phyloP scores from a whole-genome alignment of 208 protist genomes.

The Tetramitus jugosus region DNA sequence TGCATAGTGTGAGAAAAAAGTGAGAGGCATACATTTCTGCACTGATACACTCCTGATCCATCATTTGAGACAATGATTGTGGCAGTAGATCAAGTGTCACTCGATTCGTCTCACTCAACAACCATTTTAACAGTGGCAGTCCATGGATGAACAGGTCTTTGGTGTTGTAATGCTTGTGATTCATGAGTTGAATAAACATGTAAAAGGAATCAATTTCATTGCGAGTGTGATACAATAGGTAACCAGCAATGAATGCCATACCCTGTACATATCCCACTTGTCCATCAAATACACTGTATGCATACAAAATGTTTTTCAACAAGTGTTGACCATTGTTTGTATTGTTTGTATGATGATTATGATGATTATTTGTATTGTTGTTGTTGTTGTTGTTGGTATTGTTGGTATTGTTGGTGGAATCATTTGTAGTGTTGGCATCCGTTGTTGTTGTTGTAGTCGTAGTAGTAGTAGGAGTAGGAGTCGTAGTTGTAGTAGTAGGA shows the following conservation, averaged over 20 bases:
- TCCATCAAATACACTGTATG: constrained; percentile 60
- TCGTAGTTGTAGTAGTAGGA: too few relatives aligned
- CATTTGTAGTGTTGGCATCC: too few relatives aligned
- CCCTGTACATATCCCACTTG: constrained; percentile 73
- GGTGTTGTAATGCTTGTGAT: constrained; percentile 25
- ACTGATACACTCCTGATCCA: neutral
- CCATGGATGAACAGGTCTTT: neutral
- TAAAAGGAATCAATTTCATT: constrained; percentile 70
- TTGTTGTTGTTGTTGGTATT: too few relatives aligned
- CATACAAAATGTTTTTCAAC: constrained; percentile 60
- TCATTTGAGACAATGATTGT: neutral
- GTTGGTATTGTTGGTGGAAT: too few relatives aligned
- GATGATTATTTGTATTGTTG: too few relatives aligned
- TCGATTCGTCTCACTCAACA: neutral
- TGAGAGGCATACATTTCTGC: neutral
- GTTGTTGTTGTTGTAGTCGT: too few relatives aligned
- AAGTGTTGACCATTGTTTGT: constrained; percentile 54
- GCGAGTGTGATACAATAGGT: constrained; percentile 58
- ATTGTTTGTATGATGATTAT: too few relatives aligned
- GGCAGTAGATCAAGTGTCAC: neutral
- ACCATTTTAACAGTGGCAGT: neutral
- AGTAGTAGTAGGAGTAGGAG: too few relatives aligned
- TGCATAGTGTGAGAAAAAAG: neutral
- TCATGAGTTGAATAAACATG: constrained; percentile 67
- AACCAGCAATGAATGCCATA: constrained; percentile 73